Conservation (phyloP, 306 rosid genomes). For the Sechiopsis laciniata region DNA sequence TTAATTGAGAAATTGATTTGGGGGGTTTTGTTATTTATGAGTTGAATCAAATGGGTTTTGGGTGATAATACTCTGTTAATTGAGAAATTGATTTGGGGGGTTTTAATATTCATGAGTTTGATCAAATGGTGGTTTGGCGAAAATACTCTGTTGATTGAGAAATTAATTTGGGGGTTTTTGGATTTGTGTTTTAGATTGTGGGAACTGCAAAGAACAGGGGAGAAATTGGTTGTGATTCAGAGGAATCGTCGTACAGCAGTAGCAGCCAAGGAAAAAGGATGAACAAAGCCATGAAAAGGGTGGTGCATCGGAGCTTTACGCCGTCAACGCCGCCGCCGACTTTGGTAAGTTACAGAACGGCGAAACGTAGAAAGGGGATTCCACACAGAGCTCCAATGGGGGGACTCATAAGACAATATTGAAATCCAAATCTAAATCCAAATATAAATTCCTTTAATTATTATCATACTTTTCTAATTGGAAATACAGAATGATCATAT, state of each 20-base stretch:
- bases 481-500: slow-evolving; percentile 18
- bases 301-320: slow-evolving; percentile 58
- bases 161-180: not conserved
- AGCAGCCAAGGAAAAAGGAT: slow-evolving; percentile 52
- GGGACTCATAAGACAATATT: slow-evolving; percentile 71
- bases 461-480: slow-evolving; percentile 31
- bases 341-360: slow-evolving; percentile 65
- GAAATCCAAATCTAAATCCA: slow-evolving; percentile 1
- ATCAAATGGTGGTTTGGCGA: not conserved
- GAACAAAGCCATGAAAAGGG: slow-evolving; percentile 25
- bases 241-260: slow-evolving; percentile 79
- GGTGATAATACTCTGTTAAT: too few relatives aligned
- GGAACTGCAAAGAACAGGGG: slow-evolving; percentile 62
- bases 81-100: too few relatives aligned
- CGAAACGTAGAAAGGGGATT: slow-evolving; percentile 93
- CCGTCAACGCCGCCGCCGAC: slow-evolving; percentile 96
- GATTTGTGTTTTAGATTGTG: slow-evolving; percentile 45
- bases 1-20: not conserved
- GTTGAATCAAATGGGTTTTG: too few relatives aligned
- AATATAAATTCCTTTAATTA: slow-evolving; percentile 21
- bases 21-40: not conserved
- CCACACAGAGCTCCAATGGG: slow-evolving; percentile 96
- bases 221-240: slow-evolving; percentile 66
- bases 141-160: not conserved
- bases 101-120: not conserved